A percentile compares a stretch with the other conserved stretches of the same genome.
phyloP scores from a whole-genome alignment of 805 yeast genomes.

The Saccharomyces jurei region DNA sequence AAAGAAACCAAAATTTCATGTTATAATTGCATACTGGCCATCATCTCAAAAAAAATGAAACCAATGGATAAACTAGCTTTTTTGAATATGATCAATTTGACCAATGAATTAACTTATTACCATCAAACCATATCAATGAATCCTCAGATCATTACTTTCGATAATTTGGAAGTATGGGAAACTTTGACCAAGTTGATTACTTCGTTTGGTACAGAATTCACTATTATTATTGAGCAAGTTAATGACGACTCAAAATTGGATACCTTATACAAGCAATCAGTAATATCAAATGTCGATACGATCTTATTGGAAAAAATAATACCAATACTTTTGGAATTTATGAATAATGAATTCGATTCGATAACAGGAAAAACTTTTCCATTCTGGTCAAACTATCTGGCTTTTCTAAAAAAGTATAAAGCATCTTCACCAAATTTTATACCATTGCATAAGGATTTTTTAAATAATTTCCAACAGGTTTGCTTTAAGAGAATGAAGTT shows the following conservation, averaged over 20 bases:
- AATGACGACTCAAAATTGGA: constrained; percentile 29
- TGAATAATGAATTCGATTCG: constrained; percentile 83
- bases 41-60: constrained; percentile 71
- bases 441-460: constrained; percentile 40
- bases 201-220: constrained; percentile 66
- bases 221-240: constrained; percentile 55
- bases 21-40: constrained; percentile 43
- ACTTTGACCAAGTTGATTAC: constrained; percentile 66
- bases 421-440: constrained; percentile 34
- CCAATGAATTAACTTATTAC: constrained; percentile 34
- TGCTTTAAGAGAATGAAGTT: constrained; percentile 71
- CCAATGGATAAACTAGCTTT: constrained; percentile 57
- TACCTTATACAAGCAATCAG: constrained; percentile 29
- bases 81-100: constrained; percentile 58
- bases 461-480: constrained; percentile 57
- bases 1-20: constrained; percentile 49
- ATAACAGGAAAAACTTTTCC: constrained; percentile 77
- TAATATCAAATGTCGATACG: constrained; percentile 34
- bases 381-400: constrained; percentile 64
- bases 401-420: constrained; percentile 54
- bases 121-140: background rate
- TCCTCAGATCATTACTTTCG: constrained; percentile 2
- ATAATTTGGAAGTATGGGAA: constrained; percentile 64
- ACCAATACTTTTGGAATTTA: constrained; percentile 64
- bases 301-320: constrained; percentile 50